These are phyloP conservation scores for Davidsoniella virescens DNA, from an alignment of 2,329 filamentous ascomycete species.

Conservation along the genomic window DNA sequence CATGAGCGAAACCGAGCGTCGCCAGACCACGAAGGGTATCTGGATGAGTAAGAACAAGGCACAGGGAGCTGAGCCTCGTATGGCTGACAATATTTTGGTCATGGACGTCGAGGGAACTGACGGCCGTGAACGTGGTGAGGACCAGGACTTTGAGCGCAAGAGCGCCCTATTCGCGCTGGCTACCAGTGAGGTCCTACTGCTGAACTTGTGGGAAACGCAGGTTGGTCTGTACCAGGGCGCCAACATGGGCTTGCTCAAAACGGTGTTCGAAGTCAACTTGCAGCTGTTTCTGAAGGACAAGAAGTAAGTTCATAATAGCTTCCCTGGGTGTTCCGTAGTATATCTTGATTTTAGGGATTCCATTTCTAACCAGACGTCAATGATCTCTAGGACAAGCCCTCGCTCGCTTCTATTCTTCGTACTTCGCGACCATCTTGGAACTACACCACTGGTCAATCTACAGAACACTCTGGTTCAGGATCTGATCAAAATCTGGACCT, in stretches of 20 bases:
- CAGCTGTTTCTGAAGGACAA: conserved; percentile 93
- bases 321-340: background rate
- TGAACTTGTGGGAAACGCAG: conserved; percentile 99
- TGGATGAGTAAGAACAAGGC: conserved; percentile 98
- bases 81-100: conserved; percentile 96
- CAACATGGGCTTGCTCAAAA: conserved; percentile 97
- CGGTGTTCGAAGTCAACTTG: conserved; percentile 95
- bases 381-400: conserved; percentile 25
- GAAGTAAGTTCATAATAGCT: conserved; percentile 42
- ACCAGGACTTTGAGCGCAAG: conserved; percentile 98
- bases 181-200: conserved; percentile 91
- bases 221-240: conserved; percentile 95
- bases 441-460: conserved; percentile 77
- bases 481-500: conserved; percentile 78
- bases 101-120: conserved; percentile 99
- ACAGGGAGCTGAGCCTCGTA: conserved; percentile 35
- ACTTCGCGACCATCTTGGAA: conserved; percentile 90
- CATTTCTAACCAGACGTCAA: background rate
- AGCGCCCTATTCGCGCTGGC: conserved; percentile 93
- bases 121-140: conserved; percentile 86
- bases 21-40: conserved; percentile 97
- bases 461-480: conserved; percentile 83
- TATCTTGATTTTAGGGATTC: conserved; percentile 2
- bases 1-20: conserved; percentile 87
- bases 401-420: conserved; percentile 95